Base-by-base conservation (phyloP, 2,329 filamentous ascomycete species). In the Monosporascus sp. region DNA sequence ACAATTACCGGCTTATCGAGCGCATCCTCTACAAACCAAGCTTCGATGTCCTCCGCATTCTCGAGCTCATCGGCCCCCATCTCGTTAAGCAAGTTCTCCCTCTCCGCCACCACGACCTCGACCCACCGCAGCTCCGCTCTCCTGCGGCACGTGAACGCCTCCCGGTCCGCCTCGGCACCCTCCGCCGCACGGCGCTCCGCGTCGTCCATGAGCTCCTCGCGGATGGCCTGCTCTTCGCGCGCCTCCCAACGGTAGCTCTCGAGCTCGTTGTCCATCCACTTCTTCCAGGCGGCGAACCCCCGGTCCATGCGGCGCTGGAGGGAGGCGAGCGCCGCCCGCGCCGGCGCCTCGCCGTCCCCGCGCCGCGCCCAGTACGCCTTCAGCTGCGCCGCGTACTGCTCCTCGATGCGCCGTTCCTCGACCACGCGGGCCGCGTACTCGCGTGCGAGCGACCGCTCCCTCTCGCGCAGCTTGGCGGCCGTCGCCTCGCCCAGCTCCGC, bases 111-210 rank as follows among this genome's bases (percentile, higher is more conserved):
- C 3, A 81, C 73, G 43, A 72, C 69, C 37, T 68, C 66, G 24
- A 76, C 64, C 80, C 81, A 84, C 52, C 65, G 69, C 53, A 69
- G 64, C 68, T 83, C 78, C 0, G 75, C 77, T 7, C 58, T 59
- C 48, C 71, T 71, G 31, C 67, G 69, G 49, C 59, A 66, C 40
- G 57, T 55, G 24, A 72, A 62, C 17, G 71, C 71, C 17, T 58
- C 61, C 48, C 66, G 64, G 45, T 65, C 66, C 19, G 66, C 64
- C 2, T 64, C 60, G 11, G 63, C 50, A 2, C 37, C 56, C 9
- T 62, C 66, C 17, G 61, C 57, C 24, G 72, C 55, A 19, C 70
- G 64, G 31, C 61, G 58, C 50, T 66, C 70, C 50, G 67, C 65
- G 36, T 71, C 72, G 26, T 74, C 71, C 67, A 75, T 73, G 52